Conservation (phyloP, 179 eudicot genomes). For the Heliamphora pulchella region DNA sequence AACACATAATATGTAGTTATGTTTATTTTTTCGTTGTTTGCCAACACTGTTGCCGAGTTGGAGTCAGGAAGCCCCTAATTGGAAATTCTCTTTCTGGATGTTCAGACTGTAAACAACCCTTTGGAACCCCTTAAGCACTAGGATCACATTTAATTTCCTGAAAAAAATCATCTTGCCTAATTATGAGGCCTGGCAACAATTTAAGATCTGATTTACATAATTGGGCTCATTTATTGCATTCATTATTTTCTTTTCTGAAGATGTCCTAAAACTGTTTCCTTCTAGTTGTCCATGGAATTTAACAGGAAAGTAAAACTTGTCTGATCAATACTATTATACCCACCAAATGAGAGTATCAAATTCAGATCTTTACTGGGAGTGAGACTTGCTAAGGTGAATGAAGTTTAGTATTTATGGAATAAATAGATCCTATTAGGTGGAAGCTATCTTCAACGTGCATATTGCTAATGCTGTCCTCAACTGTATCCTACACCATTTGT, state of each 20-base stretch:
- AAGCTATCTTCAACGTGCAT: not conserved
- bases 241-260: not conserved
- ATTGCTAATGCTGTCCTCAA: not conserved
- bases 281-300: not conserved
- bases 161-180: not conserved
- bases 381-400: not conserved
- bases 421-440: not conserved
- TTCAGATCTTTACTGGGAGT: not conserved
- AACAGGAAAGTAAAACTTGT: not conserved
- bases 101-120: not conserved
- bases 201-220: not conserved
- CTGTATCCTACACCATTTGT: no score
- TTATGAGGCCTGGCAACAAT: not conserved
- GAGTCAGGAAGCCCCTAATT: not conserved
- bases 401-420: not conserved
- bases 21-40: no score
- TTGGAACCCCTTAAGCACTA: not conserved
- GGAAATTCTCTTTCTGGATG: not conserved
- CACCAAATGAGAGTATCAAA: no score
- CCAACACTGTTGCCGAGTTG: not conserved
- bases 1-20: no score
- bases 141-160: not conserved
- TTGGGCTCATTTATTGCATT: not conserved
- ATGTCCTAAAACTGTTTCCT: not conserved
- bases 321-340: not conserved